Conservation (phyloP, 1,284 basidiomycete genomes). For the Anthracocystis walkeri region DNA sequence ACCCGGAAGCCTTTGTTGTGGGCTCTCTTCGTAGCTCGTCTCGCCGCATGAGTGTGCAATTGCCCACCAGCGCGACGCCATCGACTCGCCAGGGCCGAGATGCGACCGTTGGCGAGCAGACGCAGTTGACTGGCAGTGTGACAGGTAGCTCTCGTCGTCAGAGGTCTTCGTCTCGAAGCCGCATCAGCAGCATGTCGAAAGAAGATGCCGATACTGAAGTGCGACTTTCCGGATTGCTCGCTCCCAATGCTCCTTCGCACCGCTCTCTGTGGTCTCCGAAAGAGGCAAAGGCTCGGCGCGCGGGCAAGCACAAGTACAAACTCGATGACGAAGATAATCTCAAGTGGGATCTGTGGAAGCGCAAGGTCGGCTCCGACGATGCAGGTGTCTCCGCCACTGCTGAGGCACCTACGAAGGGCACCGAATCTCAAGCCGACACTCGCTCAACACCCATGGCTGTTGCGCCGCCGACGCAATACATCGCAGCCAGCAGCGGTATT, state of each 20-base stretch:
- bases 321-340: conserved; percentile 54
- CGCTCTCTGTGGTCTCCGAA: conserved; percentile 55
- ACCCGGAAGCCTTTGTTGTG: conserved; percentile 40
- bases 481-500: conserved; percentile 43
- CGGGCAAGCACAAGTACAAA: conserved; percentile 50
- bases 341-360: conserved; percentile 61
- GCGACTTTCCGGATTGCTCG: conserved; percentile 57
- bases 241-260: conserved; percentile 64
- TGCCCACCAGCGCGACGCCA: conserved; percentile 11
- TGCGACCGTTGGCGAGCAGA: background rate
- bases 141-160: conserved; percentile 22
- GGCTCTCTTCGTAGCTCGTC: conserved; percentile 43
- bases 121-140: conserved; percentile 13
- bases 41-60: conserved; percentile 46
- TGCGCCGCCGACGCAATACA: conserved; percentile 43
- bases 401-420: background rate
- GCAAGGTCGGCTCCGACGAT: conserved; percentile 27
- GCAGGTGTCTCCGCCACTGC: background rate
- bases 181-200: conserved; percentile 50
- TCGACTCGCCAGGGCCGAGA: conserved; percentile 23
- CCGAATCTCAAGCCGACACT: conserved; percentile 13
- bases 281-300: conserved; percentile 39
- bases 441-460: conserved; percentile 52
- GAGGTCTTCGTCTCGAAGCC: conserved; percentile 46
- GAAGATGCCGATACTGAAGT: conserved; percentile 49